A percentile compares a stretch with the other conserved stretches of the same genome.
phyloP scores from a whole-genome alignment of 176 grass and related monocot genomes.

The Eragrostis curvula region DNA sequence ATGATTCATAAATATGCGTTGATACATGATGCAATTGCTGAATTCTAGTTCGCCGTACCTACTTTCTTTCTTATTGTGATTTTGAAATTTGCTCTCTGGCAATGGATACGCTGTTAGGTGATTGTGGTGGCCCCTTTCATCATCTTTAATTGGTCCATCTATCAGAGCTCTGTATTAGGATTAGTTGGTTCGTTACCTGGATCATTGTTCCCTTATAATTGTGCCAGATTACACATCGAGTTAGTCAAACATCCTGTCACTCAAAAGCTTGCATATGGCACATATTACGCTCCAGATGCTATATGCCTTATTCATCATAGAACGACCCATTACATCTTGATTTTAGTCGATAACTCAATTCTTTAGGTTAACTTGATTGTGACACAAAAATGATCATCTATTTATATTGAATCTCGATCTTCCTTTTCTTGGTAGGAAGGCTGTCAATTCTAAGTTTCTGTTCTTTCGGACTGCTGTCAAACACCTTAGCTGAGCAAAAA shows the following conservation, averaged over 20 bases:
- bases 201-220: too few relatives aligned
- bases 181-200: neutral
- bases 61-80: neutral
- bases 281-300: neutral
- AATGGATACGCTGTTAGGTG: neutral
- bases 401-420: neutral
- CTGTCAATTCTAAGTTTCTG: slow-evolving; percentile 17
- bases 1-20: neutral
- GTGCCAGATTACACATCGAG: too few relatives aligned
- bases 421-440: neutral
- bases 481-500: slow-evolving; percentile 3
- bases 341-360: neutral
- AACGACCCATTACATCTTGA: neutral
- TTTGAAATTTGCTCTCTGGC: neutral
- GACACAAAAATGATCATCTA: neutral
- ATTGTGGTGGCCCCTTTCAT: neutral
- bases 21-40: neutral
- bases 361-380: neutral
- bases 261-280: neutral
- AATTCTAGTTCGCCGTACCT: neutral
- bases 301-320: neutral
- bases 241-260: slow-evolving; percentile 6
- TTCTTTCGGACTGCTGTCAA: slow-evolving; percentile 23
- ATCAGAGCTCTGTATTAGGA: neutral
- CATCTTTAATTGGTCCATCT: neutral